A percentile compares a stretch with the other conserved stretches of the same genome.
phyloP scores from a whole-genome alignment of 202 grass and related monocot species.

The Schoenoplectus triqueter region DNA sequence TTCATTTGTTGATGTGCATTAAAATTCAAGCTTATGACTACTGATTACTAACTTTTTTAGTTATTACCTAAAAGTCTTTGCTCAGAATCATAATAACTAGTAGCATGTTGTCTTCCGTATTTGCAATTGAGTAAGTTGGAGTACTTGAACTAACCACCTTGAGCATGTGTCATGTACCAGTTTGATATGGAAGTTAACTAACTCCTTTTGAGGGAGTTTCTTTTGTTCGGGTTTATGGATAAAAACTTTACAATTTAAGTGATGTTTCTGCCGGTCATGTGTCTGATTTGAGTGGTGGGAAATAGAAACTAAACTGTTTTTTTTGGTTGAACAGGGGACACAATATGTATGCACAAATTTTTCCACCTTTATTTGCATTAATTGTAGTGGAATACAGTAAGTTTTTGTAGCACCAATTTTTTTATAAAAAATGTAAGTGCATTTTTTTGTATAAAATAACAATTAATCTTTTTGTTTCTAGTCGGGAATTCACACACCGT shows the following conservation, averaged over 20 bases:
- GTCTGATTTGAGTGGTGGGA: not conserved
- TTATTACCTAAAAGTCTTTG: not conserved
- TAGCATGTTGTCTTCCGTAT: not conserved
- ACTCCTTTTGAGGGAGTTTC: not conserved
- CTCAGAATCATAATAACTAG: not conserved
- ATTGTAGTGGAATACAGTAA: conserved; percentile 57
- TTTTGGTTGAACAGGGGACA: conserved; percentile 41
- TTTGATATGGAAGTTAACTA: not conserved
- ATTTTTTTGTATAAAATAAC: conserved; percentile 14
- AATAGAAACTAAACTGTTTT: not conserved
- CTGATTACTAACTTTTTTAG: not conserved
- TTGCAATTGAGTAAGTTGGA: not conserved
- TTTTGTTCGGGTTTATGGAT: conserved; percentile 15
- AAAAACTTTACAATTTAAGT: not conserved
- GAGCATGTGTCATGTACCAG: not conserved
- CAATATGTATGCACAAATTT: conserved; percentile 57
- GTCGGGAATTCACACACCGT: conserved; percentile 68
- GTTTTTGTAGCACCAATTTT: not conserved
- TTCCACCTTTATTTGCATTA: conserved; percentile 46
- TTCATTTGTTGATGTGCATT: not conserved
- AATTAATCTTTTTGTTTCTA: conserved; percentile 35
- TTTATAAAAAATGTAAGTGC: not conserved
- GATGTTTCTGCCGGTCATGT: not conserved
- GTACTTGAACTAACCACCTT: not conserved
- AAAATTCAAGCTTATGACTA: not conserved